Conservation (phyloP, 805 yeast species). For the Yamadazyma philogaea region DNA sequence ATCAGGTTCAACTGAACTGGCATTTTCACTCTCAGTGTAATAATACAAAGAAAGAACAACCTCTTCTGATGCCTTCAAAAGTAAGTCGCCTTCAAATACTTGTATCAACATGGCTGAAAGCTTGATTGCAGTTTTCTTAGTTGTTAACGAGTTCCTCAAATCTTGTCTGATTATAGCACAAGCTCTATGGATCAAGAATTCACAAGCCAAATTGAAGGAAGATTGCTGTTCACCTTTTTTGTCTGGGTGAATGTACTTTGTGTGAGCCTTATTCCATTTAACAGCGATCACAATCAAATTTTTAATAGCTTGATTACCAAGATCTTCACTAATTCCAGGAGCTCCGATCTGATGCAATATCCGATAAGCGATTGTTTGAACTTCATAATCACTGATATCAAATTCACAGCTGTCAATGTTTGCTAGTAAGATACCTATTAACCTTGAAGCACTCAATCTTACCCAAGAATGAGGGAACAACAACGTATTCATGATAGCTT, state of each 20-base stretch:
- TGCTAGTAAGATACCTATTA: conserved; percentile 52
- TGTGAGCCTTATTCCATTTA: conserved; percentile 54
- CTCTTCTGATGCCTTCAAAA: conserved; percentile 43
- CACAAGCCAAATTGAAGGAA: conserved; percentile 39
- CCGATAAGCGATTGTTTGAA: conserved; percentile 69
- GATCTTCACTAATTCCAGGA: conserved; percentile 60
- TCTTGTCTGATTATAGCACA: conserved; percentile 67
- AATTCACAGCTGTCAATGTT: conserved; percentile 37
- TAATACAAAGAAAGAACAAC: conserved; percentile 54
- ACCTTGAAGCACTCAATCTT: conserved; percentile 60
- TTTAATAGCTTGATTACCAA: conserved; percentile 64
- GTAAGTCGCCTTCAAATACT: conserved; percentile 39
- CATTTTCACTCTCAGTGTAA: conserved; percentile 45
- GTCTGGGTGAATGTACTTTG: conserved; percentile 23
- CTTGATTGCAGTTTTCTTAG: conserved; percentile 70
- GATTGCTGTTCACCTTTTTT: neutral
- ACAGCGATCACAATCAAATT: conserved; percentile 59
- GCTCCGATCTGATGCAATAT: conserved; percentile 79
- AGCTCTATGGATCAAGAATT: conserved; percentile 62
- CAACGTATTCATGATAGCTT: conserved; percentile 48
- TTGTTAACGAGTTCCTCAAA: conserved; percentile 48
- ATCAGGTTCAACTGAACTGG: conserved; percentile 48
- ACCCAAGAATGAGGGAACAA: conserved; percentile 93
- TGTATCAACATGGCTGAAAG: conserved; percentile 63
- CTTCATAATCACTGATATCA: conserved; percentile 36